These are phyloP conservation scores for Lunularia cruciata DNA, from an alignment of 225 moss, liverwort and hornwort genomes.

Conservation along the genomic window DNA sequence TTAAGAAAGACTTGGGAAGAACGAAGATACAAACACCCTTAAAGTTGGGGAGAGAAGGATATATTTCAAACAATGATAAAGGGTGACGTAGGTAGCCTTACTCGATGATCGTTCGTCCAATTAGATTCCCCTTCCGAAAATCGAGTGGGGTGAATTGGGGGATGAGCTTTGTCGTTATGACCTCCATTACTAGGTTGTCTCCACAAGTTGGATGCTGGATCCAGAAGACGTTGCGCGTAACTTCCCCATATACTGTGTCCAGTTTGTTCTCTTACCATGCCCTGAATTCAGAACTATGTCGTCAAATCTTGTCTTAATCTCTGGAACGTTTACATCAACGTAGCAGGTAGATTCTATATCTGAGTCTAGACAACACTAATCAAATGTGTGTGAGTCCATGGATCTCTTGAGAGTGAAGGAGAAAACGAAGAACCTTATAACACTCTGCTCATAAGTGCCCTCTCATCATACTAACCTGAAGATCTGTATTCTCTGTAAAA, in stretches of 20 bases:
- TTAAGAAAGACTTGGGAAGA: neutral
- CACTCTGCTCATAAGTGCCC: too few relatives aligned
- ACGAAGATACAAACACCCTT: neutral
- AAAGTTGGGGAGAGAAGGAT: neutral
- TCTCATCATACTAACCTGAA: slow-evolving; percentile 51
- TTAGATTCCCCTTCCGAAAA: slow-evolving; percentile 86
- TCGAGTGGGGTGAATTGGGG: slow-evolving; percentile 94
- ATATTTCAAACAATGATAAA: too few relatives aligned
- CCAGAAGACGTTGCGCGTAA: slow-evolving; percentile 92
- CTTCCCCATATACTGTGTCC: slow-evolving; percentile 78
- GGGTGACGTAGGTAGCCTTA: too few relatives aligned
- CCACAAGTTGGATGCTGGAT: slow-evolving; percentile 81
- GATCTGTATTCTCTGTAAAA: slow-evolving; percentile 81
- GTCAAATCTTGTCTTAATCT: too few relatives aligned
- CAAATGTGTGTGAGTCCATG: too few relatives aligned
- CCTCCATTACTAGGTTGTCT: slow-evolving; percentile 94
- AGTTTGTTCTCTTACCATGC: slow-evolving; percentile 73
- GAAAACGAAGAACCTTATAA: too few relatives aligned
- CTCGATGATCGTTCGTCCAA: slow-evolving; percentile 87
- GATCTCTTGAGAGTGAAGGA: too few relatives aligned
- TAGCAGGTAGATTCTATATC: too few relatives aligned
- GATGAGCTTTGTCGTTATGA: slow-evolving; percentile 97
- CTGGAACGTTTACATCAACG: too few relatives aligned
- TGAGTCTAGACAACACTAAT: too few relatives aligned
- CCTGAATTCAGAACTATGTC: slow-evolving; percentile 45